These are phyloP conservation scores for Pulveroboletus ravenelii DNA, from an alignment of 768 basidiomycete species.

Conservation along the genomic window DNA sequence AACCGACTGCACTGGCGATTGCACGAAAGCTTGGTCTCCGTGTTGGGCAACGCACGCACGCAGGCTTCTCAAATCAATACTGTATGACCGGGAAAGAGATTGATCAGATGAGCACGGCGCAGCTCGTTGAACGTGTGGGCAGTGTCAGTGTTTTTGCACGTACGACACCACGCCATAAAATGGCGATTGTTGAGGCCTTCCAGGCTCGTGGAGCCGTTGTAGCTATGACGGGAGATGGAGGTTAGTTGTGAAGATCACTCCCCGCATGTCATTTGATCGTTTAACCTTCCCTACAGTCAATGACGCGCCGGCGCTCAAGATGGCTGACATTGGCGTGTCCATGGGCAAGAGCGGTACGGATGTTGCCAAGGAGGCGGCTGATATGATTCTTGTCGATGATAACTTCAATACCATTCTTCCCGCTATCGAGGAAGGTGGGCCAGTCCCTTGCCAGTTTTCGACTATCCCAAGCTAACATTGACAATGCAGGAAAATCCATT, in stretches of 20 bases:
- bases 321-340: conserved; percentile 96
- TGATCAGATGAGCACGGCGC: conserved; percentile 75
- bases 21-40: conserved; percentile 81
- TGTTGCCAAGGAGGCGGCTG: conserved; percentile 96
- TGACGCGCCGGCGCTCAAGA: conserved; percentile 93
- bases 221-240: conserved; percentile 97
- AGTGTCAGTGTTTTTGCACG: conserved; percentile 86
- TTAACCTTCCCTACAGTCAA: conserved; percentile 51
- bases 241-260: conserved; percentile 46
- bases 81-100: conserved; percentile 80
- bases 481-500: conserved; percentile 77
- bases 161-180: conserved; percentile 95
- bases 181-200: conserved; percentile 94
- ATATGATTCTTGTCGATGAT: conserved; percentile 95
- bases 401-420: conserved; percentile 94
- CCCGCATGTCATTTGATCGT: neutral
- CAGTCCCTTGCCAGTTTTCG: neutral
- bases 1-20: conserved; percentile 85
- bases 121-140: conserved; percentile 79
- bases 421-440: conserved; percentile 87
- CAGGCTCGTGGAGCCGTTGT: conserved; percentile 86
- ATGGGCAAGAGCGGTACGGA: conserved; percentile 99
- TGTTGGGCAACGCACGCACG: conserved; percentile 44
- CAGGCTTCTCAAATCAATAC: conserved; percentile 30
- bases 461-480: neutral